Base-by-base conservation (phyloP, 805 yeast species). In the Candida namnaoensis region DNA sequence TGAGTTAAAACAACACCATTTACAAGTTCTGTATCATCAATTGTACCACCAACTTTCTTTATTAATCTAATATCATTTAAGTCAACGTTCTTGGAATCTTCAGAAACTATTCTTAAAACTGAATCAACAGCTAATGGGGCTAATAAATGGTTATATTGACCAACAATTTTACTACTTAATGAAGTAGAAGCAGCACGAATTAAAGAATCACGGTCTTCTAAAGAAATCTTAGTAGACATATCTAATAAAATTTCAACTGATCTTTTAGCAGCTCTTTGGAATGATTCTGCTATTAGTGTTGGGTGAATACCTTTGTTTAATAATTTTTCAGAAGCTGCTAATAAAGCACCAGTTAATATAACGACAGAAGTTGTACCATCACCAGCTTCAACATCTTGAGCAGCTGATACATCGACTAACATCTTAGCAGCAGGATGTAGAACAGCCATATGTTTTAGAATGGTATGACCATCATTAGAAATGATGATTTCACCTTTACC, bases 311-410 rank as follows among this genome's bases (percentile, higher is more conserved):
- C 90, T 61, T 82, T 84, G 50, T 88, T 95, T 38, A 93, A 84
- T 48, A 93, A 76, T 60, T 81, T 80, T 64, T 93, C 97, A 32
- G 98, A 97, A 67, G 91, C 97, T 60, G 95, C 78, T 51, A 93
- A 71, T 44, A 93, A 72, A 64, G 93, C 98, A 9, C 96, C 90
- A 36, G 91, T 80, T 44, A 91, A 67, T 11, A 93, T 85, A 0
- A 97, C 88, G 30, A 95, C 99, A 25, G 96, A 84, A 0, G 99
- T 91, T 35, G 99, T 93, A 51, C 99, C 99, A 59, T 93, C 98
- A 46, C 98, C 98, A 50, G 91, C 96, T 63, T 91, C 97, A 46
- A 95, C 96, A 62, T 93, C 99, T 69, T 93, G 99, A 19, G 95
- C 91, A 61, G 93, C 82, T 39, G 96, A 83, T 43, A 93, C 84